Base-by-base conservation (phyloP, 2,329 filamentous ascomycete genomes). In the Aspergillus transmontanensis region DNA sequence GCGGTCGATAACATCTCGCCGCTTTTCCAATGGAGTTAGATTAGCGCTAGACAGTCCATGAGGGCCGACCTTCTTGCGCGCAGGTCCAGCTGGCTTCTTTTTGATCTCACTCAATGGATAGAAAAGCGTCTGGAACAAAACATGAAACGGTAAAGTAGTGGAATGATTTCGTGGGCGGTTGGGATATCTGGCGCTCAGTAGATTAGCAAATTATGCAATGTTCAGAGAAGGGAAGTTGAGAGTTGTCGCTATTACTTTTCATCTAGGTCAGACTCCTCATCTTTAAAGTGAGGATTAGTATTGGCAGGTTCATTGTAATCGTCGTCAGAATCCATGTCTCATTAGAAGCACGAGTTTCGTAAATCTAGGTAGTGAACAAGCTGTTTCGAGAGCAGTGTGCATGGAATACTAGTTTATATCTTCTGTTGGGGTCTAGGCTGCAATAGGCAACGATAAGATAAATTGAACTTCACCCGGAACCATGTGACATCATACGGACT, bases 131-230 rank as follows among this genome's bases (percentile, higher is more conserved):
- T 85, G 81, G 75, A 90, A 93, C 0, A 99, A 83, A 4, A 91
- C 89, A 64, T 92, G 90, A 74, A 99, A 99, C 6, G 88, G 87
- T 11, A 96, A 81, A 0, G 94, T 97, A 65, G 87, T 87, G 45
- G 88, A 88, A 69, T 90, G 87, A 69, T 98, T 99, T 66, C 82
- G 86, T 4, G 95, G 95, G 3, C 93, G 87, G 72, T 93, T 89
- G 3, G 93, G 92, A 74, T 92, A 96, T 73, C 90, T 93, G 58
- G 19, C 21, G 58, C 56, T 57, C 36, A 48, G 14, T 34, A 16
- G 19, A 36, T 26, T 28, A 28, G 59, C 72, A 39, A 70, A 66
- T 54, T 14, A 54, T 48, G 16, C 30, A 36, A 50, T 26, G 19
- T 12, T 19, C 12, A 39, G 11, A 23, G 32, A 14, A 23, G 12